phyloP scores from a whole-genome alignment of 1,284 basidiomycete genomes.

The Vanrija sp. region DNA sequence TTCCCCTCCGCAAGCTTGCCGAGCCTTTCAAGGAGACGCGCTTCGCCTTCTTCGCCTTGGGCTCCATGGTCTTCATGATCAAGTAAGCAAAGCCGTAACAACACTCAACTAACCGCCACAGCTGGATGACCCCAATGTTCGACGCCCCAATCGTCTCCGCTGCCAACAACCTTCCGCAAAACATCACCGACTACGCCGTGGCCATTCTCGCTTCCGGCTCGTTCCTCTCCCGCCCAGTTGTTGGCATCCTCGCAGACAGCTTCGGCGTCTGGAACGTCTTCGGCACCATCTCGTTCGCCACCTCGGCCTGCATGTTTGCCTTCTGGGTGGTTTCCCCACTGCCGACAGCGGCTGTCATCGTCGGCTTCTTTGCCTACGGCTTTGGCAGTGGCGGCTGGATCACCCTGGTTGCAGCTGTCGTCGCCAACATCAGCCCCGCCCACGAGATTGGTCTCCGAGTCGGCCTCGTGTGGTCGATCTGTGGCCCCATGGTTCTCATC shows the following conservation, averaged over 20 bases:
- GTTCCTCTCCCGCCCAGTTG: conserved; percentile 21
- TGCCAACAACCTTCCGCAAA: conserved; percentile 5
- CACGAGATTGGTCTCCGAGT: conserved; percentile 43
- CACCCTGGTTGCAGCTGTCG: conserved; percentile 34
- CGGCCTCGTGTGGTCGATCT: conserved; percentile 42
- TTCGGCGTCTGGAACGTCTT: conserved; percentile 25
- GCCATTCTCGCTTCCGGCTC: conserved; percentile 26
- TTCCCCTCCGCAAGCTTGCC: conserved; percentile 5
- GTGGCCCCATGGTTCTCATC: conserved; percentile 27
- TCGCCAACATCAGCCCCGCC: conserved; percentile 26
- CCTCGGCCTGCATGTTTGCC: conserved; percentile 17
- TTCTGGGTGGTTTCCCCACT: conserved; percentile 16
- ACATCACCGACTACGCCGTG: conserved; percentile 19
- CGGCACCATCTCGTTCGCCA: conserved; percentile 12
- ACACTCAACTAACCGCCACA: background rate
- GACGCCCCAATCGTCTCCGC: conserved; percentile 16
- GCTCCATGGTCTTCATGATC: conserved; percentile 24
- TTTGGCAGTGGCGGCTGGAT: conserved; percentile 38
- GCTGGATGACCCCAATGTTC: conserved; percentile 37
- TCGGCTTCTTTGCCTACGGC: conserved; percentile 43
- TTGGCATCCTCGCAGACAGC: conserved; percentile 22
- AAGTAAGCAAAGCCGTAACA: conserved; percentile 1
- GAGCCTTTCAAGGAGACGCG: conserved; percentile 25
- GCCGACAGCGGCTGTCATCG: conserved; percentile 12
- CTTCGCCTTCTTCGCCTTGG: conserved; percentile 27